Evolutionary conservation across 495 filamentous ascomycete species (phyloP), one percentile per base, ranked within the genome.

Genomic region (Cladorrhinum samala): DNA sequence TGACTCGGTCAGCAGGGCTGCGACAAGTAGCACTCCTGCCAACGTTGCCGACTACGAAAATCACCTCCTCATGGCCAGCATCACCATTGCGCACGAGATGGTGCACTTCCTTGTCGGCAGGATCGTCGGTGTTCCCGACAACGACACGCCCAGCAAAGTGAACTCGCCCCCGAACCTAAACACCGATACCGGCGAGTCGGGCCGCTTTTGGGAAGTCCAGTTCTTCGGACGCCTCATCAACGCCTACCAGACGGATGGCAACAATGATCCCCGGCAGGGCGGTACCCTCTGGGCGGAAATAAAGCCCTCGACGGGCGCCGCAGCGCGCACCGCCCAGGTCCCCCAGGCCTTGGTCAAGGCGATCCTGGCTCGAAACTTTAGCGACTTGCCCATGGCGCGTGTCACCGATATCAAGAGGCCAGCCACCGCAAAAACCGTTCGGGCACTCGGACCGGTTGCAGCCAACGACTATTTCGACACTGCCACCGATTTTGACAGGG

Each of bases 61-160:
- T 18, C 20, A 45, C 23, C 42, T 45, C 21, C 17, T 45, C 18
- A 23, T 45, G 42, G 42, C 14, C 19, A 45, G 42, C 42, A 8
- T 45, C 18, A 45, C 42, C 42, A 45, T 45, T 23, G 42, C 42
- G 18, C 42, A 45, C 18, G 42, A 45, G 20, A 18, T 45, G 42
- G 42, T 45, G 18, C 42, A 45, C 20, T 21, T 45, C 17, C 23
- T 45, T 14, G 42, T 19, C 18, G 42, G 42, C 42, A 23, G 42
- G 23, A 23, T 45, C 18, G 23, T 23, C 2, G 42, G 42, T 23
- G 42, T 20, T 9, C 4, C 13, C 18, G 20, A 45, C 4, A 9
- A 18, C 17, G 3, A 45, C 18, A 45, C 42, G 1, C 42, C 42
- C 42, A 13, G 11, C 8, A 45, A 45, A 23, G 23, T 45, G 9